These are phyloP conservation scores for Jacaranda copaia DNA, from an alignment of 257 asterid species.

Conservation along the genomic window DNA sequence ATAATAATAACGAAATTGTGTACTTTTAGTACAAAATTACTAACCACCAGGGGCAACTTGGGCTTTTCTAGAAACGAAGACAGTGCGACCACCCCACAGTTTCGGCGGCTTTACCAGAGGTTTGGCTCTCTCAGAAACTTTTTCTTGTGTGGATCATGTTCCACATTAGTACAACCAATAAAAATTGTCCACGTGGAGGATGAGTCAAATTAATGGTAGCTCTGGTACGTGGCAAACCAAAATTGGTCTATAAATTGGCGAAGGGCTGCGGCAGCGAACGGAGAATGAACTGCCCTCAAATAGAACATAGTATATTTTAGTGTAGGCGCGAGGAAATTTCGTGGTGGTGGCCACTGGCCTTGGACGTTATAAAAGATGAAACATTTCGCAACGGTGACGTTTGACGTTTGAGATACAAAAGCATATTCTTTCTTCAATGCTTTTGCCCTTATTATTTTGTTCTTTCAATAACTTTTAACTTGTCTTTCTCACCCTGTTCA, in stretches of 20 bases:
- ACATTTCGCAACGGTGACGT: conserved; percentile 30
- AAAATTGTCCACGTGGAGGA: background rate
- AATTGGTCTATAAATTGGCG: background rate
- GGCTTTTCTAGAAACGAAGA: conserved; percentile 1
- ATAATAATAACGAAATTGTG: too few relatives aligned
- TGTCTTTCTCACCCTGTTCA: too few relatives aligned
- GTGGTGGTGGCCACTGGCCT: conserved; percentile 23
- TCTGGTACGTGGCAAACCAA: conserved; percentile 1
- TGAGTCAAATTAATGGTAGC: background rate
- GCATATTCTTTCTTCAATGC: conserved; percentile 48
- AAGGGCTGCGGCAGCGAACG: background rate
- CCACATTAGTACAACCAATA: conserved; percentile 30
- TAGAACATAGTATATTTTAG: background rate
- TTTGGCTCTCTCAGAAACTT: background rate
- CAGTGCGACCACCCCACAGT: background rate
- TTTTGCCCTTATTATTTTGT: background rate
- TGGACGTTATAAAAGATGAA: conserved; percentile 28
- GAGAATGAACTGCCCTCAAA: conserved; percentile 3
- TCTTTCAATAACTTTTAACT: background rate
- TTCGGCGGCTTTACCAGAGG: background rate
- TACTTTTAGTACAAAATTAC: background rate
- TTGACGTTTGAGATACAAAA: conserved; percentile 21
- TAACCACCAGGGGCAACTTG: conserved; percentile 10
- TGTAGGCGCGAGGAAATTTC: conserved; percentile 41
- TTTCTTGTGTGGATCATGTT: conserved; percentile 10